Evolutionary conservation across 169 alveolate species (phyloP).

Genomic region (Plasmodium sp.): DNA sequence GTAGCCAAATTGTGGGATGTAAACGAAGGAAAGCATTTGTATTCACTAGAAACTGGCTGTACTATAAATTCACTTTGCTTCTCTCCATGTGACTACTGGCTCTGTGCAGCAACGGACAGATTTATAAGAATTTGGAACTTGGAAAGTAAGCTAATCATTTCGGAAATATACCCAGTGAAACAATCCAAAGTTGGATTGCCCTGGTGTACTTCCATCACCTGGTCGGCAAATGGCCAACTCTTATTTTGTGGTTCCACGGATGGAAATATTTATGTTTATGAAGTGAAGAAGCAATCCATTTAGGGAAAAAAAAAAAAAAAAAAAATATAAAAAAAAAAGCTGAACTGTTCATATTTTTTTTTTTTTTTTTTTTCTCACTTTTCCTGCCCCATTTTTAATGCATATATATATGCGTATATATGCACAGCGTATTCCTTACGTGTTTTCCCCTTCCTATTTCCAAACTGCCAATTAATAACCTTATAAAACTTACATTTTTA

Average conservation of each 20-base stretch:
- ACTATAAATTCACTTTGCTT: slow-evolving; percentile 95
- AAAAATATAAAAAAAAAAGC: background rate
- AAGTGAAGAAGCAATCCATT: slow-evolving; percentile 77
- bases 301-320: background rate
- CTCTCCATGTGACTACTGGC: slow-evolving; percentile 97
- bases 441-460: background rate
- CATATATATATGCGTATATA: slow-evolving; percentile 5
- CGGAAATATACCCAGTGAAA: slow-evolving; percentile 91
- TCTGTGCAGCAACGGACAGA: slow-evolving; percentile 96
- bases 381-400: background rate
- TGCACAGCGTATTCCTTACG: background rate
- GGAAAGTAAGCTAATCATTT: slow-evolving; percentile 94
- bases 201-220: slow-evolving; percentile 94
- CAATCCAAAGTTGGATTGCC: slow-evolving; percentile 94
- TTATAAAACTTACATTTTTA: background rate
- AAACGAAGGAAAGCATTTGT: slow-evolving; percentile 95
- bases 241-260: slow-evolving; percentile 95
- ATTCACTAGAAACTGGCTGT: slow-evolving; percentile 93
- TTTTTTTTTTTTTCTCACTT: slow-evolving; percentile 18
- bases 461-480: background rate
- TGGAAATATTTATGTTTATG: slow-evolving; percentile 93
- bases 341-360: slow-evolving; percentile 2
- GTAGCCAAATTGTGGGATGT: slow-evolving; percentile 97
- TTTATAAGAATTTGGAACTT: slow-evolving; percentile 95
- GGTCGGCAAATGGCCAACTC: slow-evolving; percentile 95